Evolutionary conservation across 2,329 filamentous ascomycete species (phyloP), one percentile per base, ranked within the genome.

Genomic region (Sarocladium oryzae): DNA sequence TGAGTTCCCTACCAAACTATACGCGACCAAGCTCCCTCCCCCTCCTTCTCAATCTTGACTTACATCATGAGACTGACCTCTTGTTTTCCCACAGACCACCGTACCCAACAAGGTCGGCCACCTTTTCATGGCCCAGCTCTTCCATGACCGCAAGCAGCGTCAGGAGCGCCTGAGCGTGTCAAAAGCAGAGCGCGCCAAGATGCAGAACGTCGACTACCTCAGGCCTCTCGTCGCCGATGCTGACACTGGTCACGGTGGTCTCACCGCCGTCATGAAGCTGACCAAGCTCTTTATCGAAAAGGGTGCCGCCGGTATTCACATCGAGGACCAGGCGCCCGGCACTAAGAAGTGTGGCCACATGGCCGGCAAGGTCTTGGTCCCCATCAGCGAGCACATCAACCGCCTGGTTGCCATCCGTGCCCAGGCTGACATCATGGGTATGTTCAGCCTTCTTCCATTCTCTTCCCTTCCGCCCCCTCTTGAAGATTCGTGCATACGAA

Each of bases 281-380:
- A 97, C 93, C 57, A 96, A 96, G 78, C 82, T 97, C 52, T 97
- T 99, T 69, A 74, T 97, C 57, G 93, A 99, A 76, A 90, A 91
- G 70, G 93, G 93, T 61, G 93, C 93, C 41, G 93, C 93, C 37
- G 93, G 93, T 58, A 96, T 99, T 63, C 93, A 99, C 73, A 96
- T 99, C 60, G 93, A 99, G 73, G 93, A 99, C 68, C 93, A 97
- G 72, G 92, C 93, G 3, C 92, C 93, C 2, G 93, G 93, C 51
- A 97, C 93, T 48, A 99, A 99, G 82, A 99, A 99, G 81, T 99
- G 93, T 69, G 93, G 93, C 56, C 93, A 97, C 74, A 97, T 97
- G 93, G 93, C 93, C 58, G 93, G 93, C 64, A 97, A 97, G 75
- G 93, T 97, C 38, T 78, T 99, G 54, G 93, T 99, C 50, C 93